phyloP scores from a whole-genome alignment of 2,329 filamentous ascomycete genomes.

The Fusarium ramigenum region DNA sequence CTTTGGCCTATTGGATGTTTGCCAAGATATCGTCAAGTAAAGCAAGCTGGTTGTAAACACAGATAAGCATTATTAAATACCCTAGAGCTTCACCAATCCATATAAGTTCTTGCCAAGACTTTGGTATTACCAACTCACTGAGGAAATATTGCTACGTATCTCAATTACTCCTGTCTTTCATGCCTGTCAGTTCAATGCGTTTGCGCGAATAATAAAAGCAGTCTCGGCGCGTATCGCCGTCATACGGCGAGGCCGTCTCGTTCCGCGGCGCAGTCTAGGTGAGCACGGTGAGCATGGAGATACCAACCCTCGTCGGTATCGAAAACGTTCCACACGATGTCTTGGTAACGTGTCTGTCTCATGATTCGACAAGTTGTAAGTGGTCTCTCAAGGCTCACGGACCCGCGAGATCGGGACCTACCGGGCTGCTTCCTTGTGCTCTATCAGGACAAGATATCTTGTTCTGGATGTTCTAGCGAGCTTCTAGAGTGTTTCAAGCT shows the following conservation, averaged over 20 bases:
- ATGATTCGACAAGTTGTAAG: constrained; percentile 29
- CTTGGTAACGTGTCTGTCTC: constrained; percentile 37
- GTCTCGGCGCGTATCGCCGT: constrained; percentile 2
- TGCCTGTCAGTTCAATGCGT: not conserved
- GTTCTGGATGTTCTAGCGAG: constrained; percentile 26
- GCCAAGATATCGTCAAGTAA: not conserved
- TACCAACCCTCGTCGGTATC: not conserved
- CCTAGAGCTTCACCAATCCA: not conserved
- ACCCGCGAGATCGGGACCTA: constrained; percentile 37
- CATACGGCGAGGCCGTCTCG: constrained; percentile 29
- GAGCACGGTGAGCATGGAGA: constrained; percentile 29
- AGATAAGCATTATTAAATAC: not conserved
- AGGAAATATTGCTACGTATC: not conserved
- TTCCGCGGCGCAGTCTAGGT: constrained; percentile 32
- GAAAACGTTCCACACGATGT: constrained; percentile 37
- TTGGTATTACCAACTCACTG: not conserved
- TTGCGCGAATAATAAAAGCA: constrained; percentile 34
- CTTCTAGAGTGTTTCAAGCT: constrained; percentile 26
- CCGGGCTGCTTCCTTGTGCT: constrained; percentile 29
- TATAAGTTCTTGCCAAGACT: not conserved
- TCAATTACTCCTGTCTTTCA: not conserved
- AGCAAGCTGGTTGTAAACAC: not conserved
- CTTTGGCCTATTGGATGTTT: not conserved
- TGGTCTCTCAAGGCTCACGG: constrained; percentile 4
- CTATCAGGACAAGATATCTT: not conserved